Evolutionary conservation across 2,329 filamentous ascomycete species (phyloP).

Genomic region (Paecilomyces formosus): DNA sequence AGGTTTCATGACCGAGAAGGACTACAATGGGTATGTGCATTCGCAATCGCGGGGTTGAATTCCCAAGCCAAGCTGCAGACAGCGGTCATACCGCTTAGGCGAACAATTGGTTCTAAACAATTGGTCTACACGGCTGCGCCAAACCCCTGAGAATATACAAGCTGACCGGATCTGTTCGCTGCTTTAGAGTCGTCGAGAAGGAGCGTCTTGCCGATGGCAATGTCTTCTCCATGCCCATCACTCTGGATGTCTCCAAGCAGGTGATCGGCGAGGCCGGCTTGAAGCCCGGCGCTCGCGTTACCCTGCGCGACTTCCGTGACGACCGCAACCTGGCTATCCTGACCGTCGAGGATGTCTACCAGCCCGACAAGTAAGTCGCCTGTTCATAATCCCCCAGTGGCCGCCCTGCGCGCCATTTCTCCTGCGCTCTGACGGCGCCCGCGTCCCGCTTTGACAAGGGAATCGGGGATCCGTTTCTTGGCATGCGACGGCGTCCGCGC

Average conservation of each 20-base stretch:
- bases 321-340: slow-evolving; percentile 94
- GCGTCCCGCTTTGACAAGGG: not conserved
- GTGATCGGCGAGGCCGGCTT: slow-evolving; percentile 68
- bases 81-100: not conserved
- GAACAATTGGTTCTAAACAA: not conserved
- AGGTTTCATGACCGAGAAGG: slow-evolving; percentile 97
- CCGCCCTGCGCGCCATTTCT: not conserved
- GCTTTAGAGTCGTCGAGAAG: slow-evolving; percentile 70
- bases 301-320: slow-evolving; percentile 90
- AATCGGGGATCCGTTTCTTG: not conserved
- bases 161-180: slow-evolving; percentile 1
- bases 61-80: not conserved
- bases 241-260: slow-evolving; percentile 72
- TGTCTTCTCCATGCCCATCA: slow-evolving; percentile 96
- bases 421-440: slow-evolving; percentile 1
- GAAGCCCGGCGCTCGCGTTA: slow-evolving; percentile 73
- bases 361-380: slow-evolving; percentile 75
- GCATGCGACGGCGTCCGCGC: not conserved
- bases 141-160: not conserved
- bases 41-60: not conserved
- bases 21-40: slow-evolving; percentile 78
- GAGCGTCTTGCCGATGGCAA: slow-evolving; percentile 80
- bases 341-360: slow-evolving; percentile 92
- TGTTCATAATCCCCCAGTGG: not conserved
- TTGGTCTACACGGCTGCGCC: not conserved